Evolutionary conservation across 2,329 filamentous ascomycete species (phyloP).

Genomic region (Raffaelea ambrosiae): DNA sequence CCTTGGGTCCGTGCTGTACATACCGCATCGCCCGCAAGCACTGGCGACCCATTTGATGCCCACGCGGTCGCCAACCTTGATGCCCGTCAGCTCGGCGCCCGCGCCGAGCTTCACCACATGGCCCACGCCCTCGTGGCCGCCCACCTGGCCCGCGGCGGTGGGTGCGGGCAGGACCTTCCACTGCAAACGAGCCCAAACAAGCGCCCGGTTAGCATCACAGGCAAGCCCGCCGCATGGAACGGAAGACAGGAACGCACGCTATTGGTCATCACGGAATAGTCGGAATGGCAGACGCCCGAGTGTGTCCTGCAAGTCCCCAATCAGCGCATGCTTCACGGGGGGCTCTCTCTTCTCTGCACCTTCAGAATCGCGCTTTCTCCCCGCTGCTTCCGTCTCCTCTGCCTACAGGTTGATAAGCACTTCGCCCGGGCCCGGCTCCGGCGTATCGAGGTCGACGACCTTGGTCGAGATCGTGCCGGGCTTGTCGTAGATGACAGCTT

Average conservation of each 20-base stretch:
- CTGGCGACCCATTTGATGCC: conserved; percentile 6
- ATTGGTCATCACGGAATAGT: background rate
- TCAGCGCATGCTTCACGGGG: no score
- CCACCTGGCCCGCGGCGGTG: conserved; percentile 24
- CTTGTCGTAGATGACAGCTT: background rate
- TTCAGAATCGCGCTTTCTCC: no score
- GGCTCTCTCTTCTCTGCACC: no score
- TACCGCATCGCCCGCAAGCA: background rate
- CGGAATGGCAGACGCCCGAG: background rate
- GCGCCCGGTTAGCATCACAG: no score
- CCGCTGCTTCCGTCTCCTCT: background rate
- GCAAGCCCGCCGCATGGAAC: background rate
- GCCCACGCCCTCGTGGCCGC: conserved; percentile 59
- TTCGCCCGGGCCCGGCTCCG: background rate
- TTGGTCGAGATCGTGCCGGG: background rate
- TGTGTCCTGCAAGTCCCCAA: background rate
- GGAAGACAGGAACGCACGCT: background rate
- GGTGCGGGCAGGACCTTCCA: background rate
- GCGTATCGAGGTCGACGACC: background rate
- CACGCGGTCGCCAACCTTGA: conserved; percentile 21
- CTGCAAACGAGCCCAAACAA: no score
- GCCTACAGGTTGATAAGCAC: background rate
- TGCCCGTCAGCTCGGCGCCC: conserved; percentile 25
- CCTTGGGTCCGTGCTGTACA: background rate
- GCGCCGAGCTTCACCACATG: conserved; percentile 43